phyloP scores from a whole-genome alignment of 208 protist genomes.

The Crithidia sp. region DNA sequence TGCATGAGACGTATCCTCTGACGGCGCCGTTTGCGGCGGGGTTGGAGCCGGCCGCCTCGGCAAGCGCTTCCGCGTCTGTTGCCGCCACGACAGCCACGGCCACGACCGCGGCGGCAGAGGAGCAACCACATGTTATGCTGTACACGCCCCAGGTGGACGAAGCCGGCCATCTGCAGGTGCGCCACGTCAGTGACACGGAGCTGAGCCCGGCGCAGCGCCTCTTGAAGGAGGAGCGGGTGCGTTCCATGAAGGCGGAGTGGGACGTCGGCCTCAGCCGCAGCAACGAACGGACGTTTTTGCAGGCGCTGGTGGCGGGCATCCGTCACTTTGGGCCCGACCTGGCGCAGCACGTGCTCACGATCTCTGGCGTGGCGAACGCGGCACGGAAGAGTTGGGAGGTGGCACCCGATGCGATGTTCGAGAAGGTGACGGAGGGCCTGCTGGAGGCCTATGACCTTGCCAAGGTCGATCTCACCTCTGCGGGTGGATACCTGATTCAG shows the following conservation, averaged over 20 bases:
- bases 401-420: conserved; percentile 46
- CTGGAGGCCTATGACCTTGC: conserved; percentile 59
- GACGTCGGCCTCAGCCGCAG: conserved; percentile 47
- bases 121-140: conserved; percentile 21
- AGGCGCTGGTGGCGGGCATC: conserved; percentile 60
- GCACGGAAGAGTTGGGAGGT: conserved; percentile 40
- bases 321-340: conserved; percentile 76
- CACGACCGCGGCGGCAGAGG: background rate
- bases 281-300: conserved; percentile 48
- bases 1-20: conserved; percentile 79
- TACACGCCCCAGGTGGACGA: conserved; percentile 24
- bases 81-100: background rate
- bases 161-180: conserved; percentile 24
- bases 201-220: conserved; percentile 22
- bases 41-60: background rate
- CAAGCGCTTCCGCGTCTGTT: background rate
- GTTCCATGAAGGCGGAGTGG: conserved; percentile 53
- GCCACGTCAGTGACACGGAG: conserved; percentile 17
- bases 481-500: conserved; percentile 71
- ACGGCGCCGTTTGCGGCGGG: conserved; percentile 31
- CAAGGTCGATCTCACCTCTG: conserved; percentile 36
- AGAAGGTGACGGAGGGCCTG: conserved; percentile 51
- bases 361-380: conserved; percentile 38
- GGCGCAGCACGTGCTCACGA: conserved; percentile 75
- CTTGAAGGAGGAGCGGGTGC: conserved; percentile 26